phyloP scores from a whole-genome alignment of 148 eudicot species.

The Chenopodium formosanum region DNA sequence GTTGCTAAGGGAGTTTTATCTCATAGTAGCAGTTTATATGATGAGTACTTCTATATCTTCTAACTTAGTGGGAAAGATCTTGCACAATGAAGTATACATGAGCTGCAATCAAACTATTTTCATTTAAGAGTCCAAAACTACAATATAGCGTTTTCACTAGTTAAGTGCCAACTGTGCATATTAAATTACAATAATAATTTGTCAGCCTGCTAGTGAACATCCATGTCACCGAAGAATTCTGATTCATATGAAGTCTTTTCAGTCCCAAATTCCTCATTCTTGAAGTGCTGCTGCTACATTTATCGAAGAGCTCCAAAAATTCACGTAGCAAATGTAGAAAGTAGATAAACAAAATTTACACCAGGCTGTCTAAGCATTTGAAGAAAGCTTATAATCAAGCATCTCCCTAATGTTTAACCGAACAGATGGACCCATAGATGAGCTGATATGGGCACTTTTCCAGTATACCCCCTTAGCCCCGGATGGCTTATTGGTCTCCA shows the following conservation, averaged over 20 bases:
- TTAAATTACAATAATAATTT: conserved; percentile 8
- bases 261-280: neutral
- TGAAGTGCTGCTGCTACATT: neutral
- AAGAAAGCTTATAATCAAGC: conserved; percentile 67
- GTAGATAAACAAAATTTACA: conserved; percentile 31
- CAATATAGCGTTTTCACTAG: neutral
- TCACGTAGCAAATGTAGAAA: conserved; percentile 20
- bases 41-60: neutral
- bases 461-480: conserved; percentile 96
- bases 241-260: neutral
- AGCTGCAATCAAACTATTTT: conserved; percentile 14
- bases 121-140: conserved; percentile 5
- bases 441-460: conserved; percentile 91
- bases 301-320: neutral
- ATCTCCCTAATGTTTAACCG: conserved; percentile 68
- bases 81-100: conserved; percentile 5
- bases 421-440: conserved; percentile 95
- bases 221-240: neutral
- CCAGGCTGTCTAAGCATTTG: conserved; percentile 23
- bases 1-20: neutral
- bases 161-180: neutral
- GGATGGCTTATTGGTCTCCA: conserved; percentile 80
- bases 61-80: neutral
- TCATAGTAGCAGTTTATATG: too few species aligned
- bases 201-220: neutral